These are phyloP conservation scores for Mucor mucedo DNA, from an alignment of 371 early-diverging fungal genomes.

Conservation along the genomic window DNA sequence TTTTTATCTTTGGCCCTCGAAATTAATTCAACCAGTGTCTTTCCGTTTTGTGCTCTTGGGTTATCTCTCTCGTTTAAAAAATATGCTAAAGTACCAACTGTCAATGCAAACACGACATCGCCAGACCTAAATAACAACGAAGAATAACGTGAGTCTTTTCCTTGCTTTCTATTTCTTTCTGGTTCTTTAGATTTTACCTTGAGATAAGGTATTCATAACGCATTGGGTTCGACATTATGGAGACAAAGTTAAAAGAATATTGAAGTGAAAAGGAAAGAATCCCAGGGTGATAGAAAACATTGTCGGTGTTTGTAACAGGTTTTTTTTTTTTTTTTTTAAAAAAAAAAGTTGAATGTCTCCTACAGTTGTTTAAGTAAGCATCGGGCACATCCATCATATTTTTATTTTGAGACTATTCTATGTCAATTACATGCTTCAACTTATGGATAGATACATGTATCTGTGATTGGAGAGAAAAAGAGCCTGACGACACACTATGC, in stretches of 20 bases:
- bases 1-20: conserved; percentile 36
- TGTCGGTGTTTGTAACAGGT: too few species aligned
- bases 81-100: conserved; percentile 57
- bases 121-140: conserved; percentile 36
- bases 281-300: background rate
- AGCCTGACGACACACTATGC: too few species aligned
- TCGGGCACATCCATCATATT: too few species aligned
- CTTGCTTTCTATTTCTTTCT: background rate
- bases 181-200: conserved; percentile 26
- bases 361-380: too few species aligned
- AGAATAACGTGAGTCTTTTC: too few species aligned
- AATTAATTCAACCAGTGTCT: conserved; percentile 44
- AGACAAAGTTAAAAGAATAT: background rate
- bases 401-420: too few species aligned
- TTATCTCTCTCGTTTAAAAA: conserved; percentile 56
- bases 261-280: background rate
- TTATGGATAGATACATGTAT: too few species aligned
- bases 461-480: too few species aligned
- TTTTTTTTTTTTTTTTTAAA: too few species aligned
- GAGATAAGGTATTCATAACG: conserved; percentile 52
- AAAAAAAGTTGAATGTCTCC: too few species aligned
- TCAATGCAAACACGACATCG: conserved; percentile 50
- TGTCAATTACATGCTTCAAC: too few species aligned
- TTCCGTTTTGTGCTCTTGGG: conserved; percentile 55
- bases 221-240: conserved; percentile 39